These are phyloP conservation scores for Nothophoma quercina DNA, from an alignment of 2,329 filamentous ascomycete species.

Conservation along the genomic window DNA sequence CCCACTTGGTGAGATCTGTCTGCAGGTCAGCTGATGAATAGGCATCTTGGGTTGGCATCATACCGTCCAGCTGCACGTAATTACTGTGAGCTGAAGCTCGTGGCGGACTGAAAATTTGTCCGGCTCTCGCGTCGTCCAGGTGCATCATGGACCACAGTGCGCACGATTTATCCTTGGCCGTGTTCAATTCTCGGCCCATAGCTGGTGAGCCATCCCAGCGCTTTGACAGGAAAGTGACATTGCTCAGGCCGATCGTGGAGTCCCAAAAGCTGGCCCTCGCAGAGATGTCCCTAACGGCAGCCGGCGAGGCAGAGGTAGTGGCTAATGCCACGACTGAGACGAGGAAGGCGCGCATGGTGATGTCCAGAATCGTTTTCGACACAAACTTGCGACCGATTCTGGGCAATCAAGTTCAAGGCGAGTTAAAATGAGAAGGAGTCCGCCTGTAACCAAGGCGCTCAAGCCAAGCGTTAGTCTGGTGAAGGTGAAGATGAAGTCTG, in stretches of 20 bases:
- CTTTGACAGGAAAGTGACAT: background rate
- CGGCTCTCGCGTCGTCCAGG: background rate
- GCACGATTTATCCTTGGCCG: conserved; percentile 2
- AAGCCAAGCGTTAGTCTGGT: background rate
- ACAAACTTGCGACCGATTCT: background rate
- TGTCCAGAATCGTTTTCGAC: background rate
- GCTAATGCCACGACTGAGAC: background rate
- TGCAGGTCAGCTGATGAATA: background rate
- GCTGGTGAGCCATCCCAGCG: conserved; percentile 13
- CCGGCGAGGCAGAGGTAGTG: background rate
- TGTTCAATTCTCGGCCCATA: conserved; percentile 3
- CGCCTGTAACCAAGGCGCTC: background rate
- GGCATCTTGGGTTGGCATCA: background rate
- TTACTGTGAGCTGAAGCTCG: conserved; percentile 7
- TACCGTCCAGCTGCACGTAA: conserved; percentile 7
- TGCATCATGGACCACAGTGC: conserved; percentile 9
- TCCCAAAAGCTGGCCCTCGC: too few species aligned
- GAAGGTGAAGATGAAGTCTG: background rate
- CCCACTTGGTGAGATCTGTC: conserved; percentile 9
- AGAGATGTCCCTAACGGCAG: background rate
- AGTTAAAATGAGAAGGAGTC: background rate
- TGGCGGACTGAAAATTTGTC: background rate
- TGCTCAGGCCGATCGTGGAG: background rate
- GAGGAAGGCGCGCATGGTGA: background rate
- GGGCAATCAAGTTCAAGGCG: too few species aligned